phyloP scores from a whole-genome alignment of 2,329 filamentous ascomycete genomes.

The Cryphonectria japonica region DNA sequence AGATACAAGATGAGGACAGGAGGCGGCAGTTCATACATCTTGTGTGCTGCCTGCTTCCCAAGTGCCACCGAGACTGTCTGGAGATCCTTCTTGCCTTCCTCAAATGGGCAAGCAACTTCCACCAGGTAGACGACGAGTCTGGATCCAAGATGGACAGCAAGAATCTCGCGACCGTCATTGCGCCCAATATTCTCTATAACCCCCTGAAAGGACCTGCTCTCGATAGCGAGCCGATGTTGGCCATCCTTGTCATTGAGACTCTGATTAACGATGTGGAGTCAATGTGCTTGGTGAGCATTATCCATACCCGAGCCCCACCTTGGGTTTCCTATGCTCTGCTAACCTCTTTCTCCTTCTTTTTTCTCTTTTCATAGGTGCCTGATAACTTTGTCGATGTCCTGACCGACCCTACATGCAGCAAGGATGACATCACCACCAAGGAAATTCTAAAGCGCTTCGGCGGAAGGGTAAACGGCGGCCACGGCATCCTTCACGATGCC shows the following conservation, averaged over 20 bases:
- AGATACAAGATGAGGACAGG: conserved; percentile 80
- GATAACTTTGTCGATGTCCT: conserved; percentile 87
- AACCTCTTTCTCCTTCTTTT: conserved; percentile 26
- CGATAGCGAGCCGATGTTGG: conserved; percentile 87
- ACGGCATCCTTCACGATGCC: conserved; percentile 62
- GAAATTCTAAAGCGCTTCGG: conserved; percentile 95
- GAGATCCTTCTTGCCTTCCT: conserved; percentile 96
- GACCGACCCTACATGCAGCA: conserved; percentile 75
- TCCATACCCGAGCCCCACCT: background rate
- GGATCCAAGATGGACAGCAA: conserved; percentile 99
- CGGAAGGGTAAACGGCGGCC: conserved; percentile 56
- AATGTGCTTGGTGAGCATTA: conserved; percentile 84
- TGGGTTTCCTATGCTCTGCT: conserved; percentile 29
- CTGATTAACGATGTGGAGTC: conserved; percentile 92
- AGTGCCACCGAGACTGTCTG: conserved; percentile 88
- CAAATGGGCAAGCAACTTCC: conserved; percentile 97
- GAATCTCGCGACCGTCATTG: conserved; percentile 96
- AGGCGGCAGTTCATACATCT: conserved; percentile 86
- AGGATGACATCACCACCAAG: conserved; percentile 90
- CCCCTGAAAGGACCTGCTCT: conserved; percentile 66
- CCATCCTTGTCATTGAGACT: conserved; percentile 89
- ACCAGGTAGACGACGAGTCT: conserved; percentile 93
- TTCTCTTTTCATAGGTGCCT: conserved; percentile 68
- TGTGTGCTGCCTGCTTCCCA: conserved; percentile 89
- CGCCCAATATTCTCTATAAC: conserved; percentile 89